Evolutionary conservation across 2,329 filamentous ascomycete genomes (phyloP).

Genomic region (Alternaria ventricosa): DNA sequence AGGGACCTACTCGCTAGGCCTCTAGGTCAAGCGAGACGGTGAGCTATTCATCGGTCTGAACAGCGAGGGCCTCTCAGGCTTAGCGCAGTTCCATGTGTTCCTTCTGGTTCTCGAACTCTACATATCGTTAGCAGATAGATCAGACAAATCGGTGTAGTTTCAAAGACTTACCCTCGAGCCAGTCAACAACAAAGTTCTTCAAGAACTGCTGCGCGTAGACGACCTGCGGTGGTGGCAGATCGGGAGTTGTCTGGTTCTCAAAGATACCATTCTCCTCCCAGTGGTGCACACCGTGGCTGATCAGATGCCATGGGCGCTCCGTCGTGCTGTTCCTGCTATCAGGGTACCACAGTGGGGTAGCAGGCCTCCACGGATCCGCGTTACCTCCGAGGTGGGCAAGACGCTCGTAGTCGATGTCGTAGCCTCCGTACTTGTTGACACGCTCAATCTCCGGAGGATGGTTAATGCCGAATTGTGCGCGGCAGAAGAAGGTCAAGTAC

Average conservation of each 20-base stretch:
- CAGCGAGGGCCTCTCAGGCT: background rate
- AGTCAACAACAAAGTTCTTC: conserved; percentile 68
- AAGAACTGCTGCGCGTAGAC: conserved; percentile 65
- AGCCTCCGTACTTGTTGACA: conserved; percentile 80
- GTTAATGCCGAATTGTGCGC: conserved; percentile 72
- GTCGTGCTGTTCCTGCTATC: conserved; percentile 64
- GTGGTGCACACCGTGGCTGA: conserved; percentile 78
- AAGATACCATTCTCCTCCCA: conserved; percentile 79
- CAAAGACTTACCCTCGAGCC: conserved; percentile 61
- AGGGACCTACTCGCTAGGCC: background rate
- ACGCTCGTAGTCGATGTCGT: conserved; percentile 73
- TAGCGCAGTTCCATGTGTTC: background rate
- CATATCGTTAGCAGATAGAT: background rate
- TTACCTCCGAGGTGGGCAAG: conserved; percentile 80
- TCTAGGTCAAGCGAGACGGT: background rate
- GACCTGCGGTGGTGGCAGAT: conserved; percentile 66
- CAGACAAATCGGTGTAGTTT: background rate
- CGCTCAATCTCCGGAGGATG: conserved; percentile 65
- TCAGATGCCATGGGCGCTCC: conserved; percentile 74
- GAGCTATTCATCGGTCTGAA: background rate
- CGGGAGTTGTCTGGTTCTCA: conserved; percentile 64
- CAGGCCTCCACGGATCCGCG: conserved; percentile 79
- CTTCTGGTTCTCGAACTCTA: conserved; percentile 7
- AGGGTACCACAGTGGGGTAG: conserved; percentile 72
- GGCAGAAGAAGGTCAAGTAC: conserved; percentile 69